Base-by-base conservation (phyloP, 2,329 filamentous ascomycete species). In the Colletotrichum sp. region DNA sequence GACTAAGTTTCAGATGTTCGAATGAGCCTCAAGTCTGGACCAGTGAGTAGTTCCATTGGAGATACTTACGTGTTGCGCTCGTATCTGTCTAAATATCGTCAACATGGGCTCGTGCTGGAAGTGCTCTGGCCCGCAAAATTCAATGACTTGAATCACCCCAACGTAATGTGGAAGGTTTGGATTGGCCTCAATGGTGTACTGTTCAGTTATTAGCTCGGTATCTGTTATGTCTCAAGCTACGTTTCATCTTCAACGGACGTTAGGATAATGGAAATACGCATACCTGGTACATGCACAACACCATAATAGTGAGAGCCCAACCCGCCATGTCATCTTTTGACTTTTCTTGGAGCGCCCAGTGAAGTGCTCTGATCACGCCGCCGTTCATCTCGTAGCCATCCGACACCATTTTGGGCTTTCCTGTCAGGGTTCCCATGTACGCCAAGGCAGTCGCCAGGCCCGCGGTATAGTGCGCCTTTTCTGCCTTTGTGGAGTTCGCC, bases 21-120 rank as follows among this genome's bases (percentile, higher is more conserved):
- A 10, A 21, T 39, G 3, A 63, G 24, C 12, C 30, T 9, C 5
- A 6, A 24, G 21, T 8, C 32, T 30, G 16, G 12, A 26, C 34
- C n/a, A 18, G 6, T 6, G 12, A 18, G 21, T 39, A 16, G 5
- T 8, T 21, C 5, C 3, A 6, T 2, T 18, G 8, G 3, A 6
- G 3, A 30, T 5, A 34, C 72, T 75, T 62, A 68, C 72, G 15
- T 72, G 72, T 12, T 72, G 49, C 7, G 62, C 68, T 32, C 62
- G 60, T 8, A 71, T 66, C 3, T 72, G 69, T 6, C 72, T 52
- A 8, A 72, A 34, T 10, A n/a, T 57, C 8, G 72, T 71, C 49
- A 75, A 32, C 60, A 75, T 72, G 4, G 72, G 68, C 32, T 75
- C 72, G 28, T 63, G 34, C 30, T 71, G 68, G 24, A 75, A 75